A percentile compares a stretch with the other conserved stretches of the same genome.
Evolutionary conservation across 805 yeast species (phyloP).

Genomic region (Candida dajiaensis): DNA sequence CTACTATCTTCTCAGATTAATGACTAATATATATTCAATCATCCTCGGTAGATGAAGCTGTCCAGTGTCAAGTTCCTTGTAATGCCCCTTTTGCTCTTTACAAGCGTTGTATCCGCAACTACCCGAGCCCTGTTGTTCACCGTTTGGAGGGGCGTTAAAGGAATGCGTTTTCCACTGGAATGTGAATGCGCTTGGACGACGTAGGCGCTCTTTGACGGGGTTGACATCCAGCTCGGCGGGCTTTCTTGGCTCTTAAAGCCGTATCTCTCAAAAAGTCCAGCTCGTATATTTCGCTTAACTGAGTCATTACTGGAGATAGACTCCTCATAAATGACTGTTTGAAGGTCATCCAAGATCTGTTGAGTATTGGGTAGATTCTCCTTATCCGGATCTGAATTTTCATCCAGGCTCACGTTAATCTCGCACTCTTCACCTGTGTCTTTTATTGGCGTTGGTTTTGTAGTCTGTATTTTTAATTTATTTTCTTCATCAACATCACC

Average conservation of each 20-base stretch:
- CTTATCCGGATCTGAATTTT: background rate
- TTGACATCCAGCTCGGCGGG: background rate
- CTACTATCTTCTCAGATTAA: no score
- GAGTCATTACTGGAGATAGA: background rate
- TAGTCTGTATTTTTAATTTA: background rate
- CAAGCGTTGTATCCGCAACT: background rate
- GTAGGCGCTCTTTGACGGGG: background rate
- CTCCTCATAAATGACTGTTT: background rate
- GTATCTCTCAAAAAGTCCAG: slow-evolving; percentile 12
- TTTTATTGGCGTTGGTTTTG: background rate
- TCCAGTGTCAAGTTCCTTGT: slow-evolving; percentile 13
- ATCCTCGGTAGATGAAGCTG: slow-evolving; percentile 16
- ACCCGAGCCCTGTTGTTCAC: background rate
- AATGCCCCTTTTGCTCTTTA: slow-evolving; percentile 7
- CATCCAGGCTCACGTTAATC: background rate
- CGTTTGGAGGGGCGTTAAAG: background rate
- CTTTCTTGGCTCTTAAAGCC: slow-evolving; percentile 6
- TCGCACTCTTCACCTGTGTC: background rate
- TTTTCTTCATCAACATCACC: background rate
- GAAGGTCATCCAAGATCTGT: background rate
- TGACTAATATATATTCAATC: background rate
- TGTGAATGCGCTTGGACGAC: background rate
- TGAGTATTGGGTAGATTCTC: background rate
- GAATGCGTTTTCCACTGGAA: background rate
- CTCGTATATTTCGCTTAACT: background rate